Evolutionary conservation across 768 basidiomycete species (phyloP).

Genomic region (Lentinula aciculospora): DNA sequence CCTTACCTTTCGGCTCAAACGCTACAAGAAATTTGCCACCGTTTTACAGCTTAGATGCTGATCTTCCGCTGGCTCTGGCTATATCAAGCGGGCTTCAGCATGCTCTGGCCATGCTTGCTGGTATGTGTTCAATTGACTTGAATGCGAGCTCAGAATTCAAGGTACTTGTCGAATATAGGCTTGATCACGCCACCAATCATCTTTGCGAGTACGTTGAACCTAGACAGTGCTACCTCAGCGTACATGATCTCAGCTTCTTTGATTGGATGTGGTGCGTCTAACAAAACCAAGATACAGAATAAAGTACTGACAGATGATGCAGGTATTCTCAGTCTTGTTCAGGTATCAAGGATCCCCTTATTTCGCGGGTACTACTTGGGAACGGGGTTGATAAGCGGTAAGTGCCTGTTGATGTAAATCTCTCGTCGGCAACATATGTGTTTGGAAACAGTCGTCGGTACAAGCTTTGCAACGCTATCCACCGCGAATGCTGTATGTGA

Average conservation of each 20-base stretch:
- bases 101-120: slow-evolving; percentile 74
- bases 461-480: slow-evolving; percentile 73
- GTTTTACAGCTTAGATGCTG: slow-evolving; percentile 70
- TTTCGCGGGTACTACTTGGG: slow-evolving; percentile 64
- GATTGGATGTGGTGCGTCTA: slow-evolving; percentile 63
- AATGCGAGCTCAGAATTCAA: background rate
- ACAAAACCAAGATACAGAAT: background rate
- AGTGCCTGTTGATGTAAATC: background rate
- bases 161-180: slow-evolving; percentile 23
- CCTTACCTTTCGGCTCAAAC: slow-evolving; percentile 49
- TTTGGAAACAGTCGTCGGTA: slow-evolving; percentile 62
- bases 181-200: slow-evolving; percentile 83
- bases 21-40: slow-evolving; percentile 43
- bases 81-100: slow-evolving; percentile 72
- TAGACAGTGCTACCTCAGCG: slow-evolving; percentile 53
- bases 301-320: background rate
- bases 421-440: background rate
- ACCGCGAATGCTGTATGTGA: slow-evolving; percentile 55
- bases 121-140: background rate
- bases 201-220: slow-evolving; percentile 56
- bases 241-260: slow-evolving; percentile 82
- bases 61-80: slow-evolving; percentile 69
- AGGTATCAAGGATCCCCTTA: slow-evolving; percentile 67
- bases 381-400: slow-evolving; percentile 56
- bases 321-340: slow-evolving; percentile 74